Percentiles rank a stretch among this genome's conserved stretches.
phyloP scores from a whole-genome alignment of 2,329 filamentous ascomycete genomes.

The Alternaria sp. region DNA sequence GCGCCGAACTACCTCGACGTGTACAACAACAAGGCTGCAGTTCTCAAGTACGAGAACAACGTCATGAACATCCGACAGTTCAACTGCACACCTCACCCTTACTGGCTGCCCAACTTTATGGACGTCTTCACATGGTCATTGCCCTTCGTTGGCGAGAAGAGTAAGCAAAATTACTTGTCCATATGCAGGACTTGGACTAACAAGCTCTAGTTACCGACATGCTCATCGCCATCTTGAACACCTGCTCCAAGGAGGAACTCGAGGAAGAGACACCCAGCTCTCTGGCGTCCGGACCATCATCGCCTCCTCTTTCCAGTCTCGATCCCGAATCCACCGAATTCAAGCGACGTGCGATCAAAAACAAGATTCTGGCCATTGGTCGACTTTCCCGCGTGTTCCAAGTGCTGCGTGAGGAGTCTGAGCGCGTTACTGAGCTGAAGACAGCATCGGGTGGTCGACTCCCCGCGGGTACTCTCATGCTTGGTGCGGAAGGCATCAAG shows the following conservation, averaged over 20 bases:
- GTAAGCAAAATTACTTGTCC: slow-evolving; percentile 30
- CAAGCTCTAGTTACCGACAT: slow-evolving; percentile 78
- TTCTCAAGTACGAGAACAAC: slow-evolving; percentile 99
- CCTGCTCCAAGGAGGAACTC: slow-evolving; percentile 96
- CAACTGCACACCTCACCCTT: slow-evolving; percentile 98
- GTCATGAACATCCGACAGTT: slow-evolving; percentile 99
- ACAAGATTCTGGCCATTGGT: slow-evolving; percentile 98
- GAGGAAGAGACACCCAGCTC: slow-evolving; percentile 84
- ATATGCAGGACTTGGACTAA: slow-evolving; percentile 25
- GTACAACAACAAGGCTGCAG: slow-evolving; percentile 99
- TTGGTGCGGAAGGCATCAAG: slow-evolving; percentile 98
- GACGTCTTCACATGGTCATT: slow-evolving; percentile 99
- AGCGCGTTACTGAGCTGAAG: slow-evolving; percentile 96
- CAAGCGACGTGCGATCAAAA: slow-evolving; percentile 97
- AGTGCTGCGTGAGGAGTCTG: slow-evolving; percentile 94
- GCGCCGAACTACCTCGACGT: slow-evolving; percentile 98
- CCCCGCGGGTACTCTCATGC: slow-evolving; percentile 94
- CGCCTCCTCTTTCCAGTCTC: slow-evolving; percentile 70
- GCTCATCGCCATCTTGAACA: slow-evolving; percentile 98
- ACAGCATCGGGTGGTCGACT: slow-evolving; percentile 91
- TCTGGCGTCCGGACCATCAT: slow-evolving; percentile 74
- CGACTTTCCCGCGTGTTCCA: slow-evolving; percentile 98
- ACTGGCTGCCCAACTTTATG: slow-evolving; percentile 99
- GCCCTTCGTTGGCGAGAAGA: slow-evolving; percentile 97
- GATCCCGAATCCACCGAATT: slow-evolving; percentile 91